Evolutionary conservation across 257 asterid species (phyloP).

Genomic region (Verbena officinalis): DNA sequence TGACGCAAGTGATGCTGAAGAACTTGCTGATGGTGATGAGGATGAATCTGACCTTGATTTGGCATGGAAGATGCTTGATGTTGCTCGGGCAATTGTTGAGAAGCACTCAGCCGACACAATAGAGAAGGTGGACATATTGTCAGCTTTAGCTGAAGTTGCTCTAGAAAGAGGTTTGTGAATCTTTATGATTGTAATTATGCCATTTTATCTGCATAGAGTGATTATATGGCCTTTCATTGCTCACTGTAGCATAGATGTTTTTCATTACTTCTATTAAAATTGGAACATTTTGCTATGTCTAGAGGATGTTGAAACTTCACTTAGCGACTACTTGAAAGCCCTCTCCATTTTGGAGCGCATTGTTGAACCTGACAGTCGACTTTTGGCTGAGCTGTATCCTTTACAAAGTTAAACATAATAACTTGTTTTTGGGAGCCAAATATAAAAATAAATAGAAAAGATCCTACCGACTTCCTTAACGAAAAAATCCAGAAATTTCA

Average conservation of each 20-base stretch:
- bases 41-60: constrained; percentile 97
- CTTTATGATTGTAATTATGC: not conserved
- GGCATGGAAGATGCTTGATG: constrained; percentile 98
- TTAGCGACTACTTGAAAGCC: constrained; percentile 88
- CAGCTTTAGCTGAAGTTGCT: constrained; percentile 96
- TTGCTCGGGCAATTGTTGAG: constrained; percentile 94
- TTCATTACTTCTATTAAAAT: no score
- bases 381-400: constrained; percentile 95
- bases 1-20: constrained; percentile 68
- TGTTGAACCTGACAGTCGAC: constrained; percentile 92
- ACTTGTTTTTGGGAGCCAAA: not conserved
- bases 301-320: constrained; percentile 99
- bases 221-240: constrained; percentile 18
- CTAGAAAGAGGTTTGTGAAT: constrained; percentile 83
- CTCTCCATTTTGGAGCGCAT: constrained; percentile 77
- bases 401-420: constrained; percentile 16
- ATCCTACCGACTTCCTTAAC: constrained; percentile 44
- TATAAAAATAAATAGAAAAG: not conserved
- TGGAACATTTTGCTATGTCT: constrained; percentile 27
- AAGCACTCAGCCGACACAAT: constrained; percentile 69
- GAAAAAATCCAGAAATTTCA: constrained; percentile 65
- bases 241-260: constrained; percentile 1
- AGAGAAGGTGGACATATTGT: constrained; percentile 92
- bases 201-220: not conserved
- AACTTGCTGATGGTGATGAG: constrained; percentile 80